Evolutionary conservation across 495 filamentous ascomycete genomes (phyloP).

Genomic region (Trichocladium antarcticum): DNA sequence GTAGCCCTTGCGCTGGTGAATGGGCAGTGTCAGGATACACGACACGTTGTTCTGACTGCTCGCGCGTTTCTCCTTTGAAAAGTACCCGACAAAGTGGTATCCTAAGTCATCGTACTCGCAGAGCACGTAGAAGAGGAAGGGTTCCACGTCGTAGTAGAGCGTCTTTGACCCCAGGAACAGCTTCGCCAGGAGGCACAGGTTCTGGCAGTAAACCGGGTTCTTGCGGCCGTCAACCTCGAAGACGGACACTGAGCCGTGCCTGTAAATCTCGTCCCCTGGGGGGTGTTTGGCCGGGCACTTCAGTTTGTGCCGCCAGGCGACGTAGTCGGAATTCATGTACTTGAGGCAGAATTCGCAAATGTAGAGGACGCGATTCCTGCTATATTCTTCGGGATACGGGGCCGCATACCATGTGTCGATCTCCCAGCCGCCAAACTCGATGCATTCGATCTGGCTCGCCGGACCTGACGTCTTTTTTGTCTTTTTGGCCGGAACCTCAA

Average conservation of each 20-base stretch:
- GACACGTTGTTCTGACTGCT: constrained; percentile 94
- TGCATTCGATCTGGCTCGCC: constrained; percentile 93
- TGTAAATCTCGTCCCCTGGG: constrained; percentile 94
- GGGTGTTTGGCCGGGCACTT: constrained; percentile 96
- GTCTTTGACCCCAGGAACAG: constrained; percentile 96
- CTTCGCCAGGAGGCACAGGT: constrained; percentile 90
- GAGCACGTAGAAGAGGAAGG: constrained; percentile 97
- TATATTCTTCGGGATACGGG: constrained; percentile 97
- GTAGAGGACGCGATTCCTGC: constrained; percentile 83
- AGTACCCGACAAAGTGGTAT: constrained; percentile 97
- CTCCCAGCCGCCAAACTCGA: constrained; percentile 93
- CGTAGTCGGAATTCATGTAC: constrained; percentile 98
- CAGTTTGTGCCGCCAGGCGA: constrained; percentile 93
- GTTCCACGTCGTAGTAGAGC: constrained; percentile 96
- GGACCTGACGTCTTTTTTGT: constrained; percentile 64
- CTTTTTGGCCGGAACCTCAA: constrained; percentile 36
- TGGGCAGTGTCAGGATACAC: constrained; percentile 90
- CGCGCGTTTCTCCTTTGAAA: constrained; percentile 97
- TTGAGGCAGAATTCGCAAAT: constrained; percentile 99
- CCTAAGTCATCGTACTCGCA: constrained; percentile 88
- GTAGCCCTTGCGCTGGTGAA: constrained; percentile 94
- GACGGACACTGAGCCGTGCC: constrained; percentile 83
- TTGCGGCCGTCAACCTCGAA: constrained; percentile 97
- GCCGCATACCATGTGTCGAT: constrained; percentile 99
- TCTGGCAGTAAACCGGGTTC: constrained; percentile 95